phyloP scores from a whole-genome alignment of 1,284 basidiomycete genomes.

The Cryptococcus sp. region DNA sequence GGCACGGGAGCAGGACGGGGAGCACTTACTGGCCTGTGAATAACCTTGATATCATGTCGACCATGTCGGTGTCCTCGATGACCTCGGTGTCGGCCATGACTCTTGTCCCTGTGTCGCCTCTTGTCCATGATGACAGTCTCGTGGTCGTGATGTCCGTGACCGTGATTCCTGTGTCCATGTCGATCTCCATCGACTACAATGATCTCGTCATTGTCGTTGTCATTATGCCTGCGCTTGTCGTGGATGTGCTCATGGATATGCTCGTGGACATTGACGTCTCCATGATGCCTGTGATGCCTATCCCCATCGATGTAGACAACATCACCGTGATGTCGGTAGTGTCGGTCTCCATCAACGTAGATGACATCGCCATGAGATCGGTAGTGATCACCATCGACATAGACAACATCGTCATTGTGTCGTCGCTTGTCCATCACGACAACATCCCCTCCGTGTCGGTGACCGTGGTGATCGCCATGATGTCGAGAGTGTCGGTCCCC shows the following conservation, averaged over 20 bases:
- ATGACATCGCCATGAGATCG: background rate
- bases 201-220: background rate
- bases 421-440: background rate
- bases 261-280: conserved; percentile 4
- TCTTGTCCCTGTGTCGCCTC: background rate
- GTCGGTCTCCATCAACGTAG: background rate
- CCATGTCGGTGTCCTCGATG: conserved; percentile 1
- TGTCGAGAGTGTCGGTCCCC: background rate
- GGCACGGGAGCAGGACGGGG: background rate
- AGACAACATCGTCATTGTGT: background rate
- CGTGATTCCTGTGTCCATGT: background rate
- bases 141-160: conserved; percentile 1
- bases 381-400: conserved; percentile 1
- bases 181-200: background rate
- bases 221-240: background rate
- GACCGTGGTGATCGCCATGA: conserved; percentile 5
- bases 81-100: background rate
- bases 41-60: background rate
- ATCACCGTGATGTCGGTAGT: background rate
- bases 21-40: background rate
- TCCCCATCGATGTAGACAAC: conserved; percentile 5
- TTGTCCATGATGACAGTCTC: background rate
- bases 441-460: conserved; percentile 1
- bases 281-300: conserved; percentile 4
- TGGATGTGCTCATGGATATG: conserved; percentile 2